phyloP scores from a whole-genome alignment of 2,329 filamentous ascomycete species.

The Colletotrichum musae region DNA sequence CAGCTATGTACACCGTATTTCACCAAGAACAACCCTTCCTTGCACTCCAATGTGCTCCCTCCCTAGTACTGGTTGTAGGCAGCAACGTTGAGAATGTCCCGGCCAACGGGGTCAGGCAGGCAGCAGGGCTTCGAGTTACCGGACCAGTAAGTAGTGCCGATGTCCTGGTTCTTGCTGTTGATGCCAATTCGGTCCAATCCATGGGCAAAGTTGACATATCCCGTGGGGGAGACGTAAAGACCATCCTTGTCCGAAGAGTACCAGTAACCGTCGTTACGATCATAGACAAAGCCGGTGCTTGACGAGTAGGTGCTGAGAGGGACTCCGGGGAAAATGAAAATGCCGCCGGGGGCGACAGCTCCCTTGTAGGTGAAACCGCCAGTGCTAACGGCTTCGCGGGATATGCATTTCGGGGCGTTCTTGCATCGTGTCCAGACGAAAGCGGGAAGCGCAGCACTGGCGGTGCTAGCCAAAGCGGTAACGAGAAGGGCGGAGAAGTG shows the following conservation, averaged over 20 bases:
- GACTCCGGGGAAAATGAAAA: background rate
- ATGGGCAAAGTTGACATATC: constrained; percentile 15
- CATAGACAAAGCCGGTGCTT: background rate
- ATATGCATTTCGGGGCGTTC: constrained; percentile 17
- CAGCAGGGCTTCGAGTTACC: constrained; percentile 27
- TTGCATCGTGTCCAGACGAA: constrained; percentile 22
- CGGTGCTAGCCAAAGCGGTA: background rate
- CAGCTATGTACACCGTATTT: too few species aligned
- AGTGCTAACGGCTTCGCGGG: background rate
- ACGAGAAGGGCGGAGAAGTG: background rate
- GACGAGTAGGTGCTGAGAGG: background rate
- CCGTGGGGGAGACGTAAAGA: constrained; percentile 18
- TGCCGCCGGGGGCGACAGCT: background rate
- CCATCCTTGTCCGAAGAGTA: constrained; percentile 25
- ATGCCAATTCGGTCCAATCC: constrained; percentile 13
- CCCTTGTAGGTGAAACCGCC: background rate
- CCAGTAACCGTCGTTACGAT: constrained; percentile 25
- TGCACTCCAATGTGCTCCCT: too few species aligned
- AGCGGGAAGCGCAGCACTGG: background rate
- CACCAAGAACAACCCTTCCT: too few species aligned
- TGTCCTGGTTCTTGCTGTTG: constrained; percentile 13
- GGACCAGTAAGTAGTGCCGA: constrained; percentile 28
- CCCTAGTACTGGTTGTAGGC: constrained; percentile 10
- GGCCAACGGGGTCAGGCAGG: constrained; percentile 28
- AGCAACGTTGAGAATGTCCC: constrained; percentile 23